Base-by-base conservation (phyloP, 495 filamentous ascomycete genomes). In the Penicillium argentinense region DNA sequence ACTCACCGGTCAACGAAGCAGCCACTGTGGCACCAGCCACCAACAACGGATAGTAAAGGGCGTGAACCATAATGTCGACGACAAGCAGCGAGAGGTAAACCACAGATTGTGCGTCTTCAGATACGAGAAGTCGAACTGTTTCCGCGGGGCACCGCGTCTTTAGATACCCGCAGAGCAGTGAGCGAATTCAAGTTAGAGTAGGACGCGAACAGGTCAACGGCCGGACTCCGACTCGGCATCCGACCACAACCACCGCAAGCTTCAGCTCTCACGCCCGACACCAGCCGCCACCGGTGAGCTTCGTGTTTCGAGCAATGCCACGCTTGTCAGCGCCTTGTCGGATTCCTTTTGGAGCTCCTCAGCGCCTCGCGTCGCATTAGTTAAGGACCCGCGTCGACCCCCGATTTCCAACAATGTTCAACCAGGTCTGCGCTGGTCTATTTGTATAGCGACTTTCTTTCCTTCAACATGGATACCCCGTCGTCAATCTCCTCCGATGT, bases 1-100 rank as follows among this genome's bases (percentile, higher is more conserved):
- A 43, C 41, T 43, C 18, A 33, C 41, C 41, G 12, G 28, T 29
- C 27, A 43, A 43, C 3, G 33, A 16, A 1, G 41, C 32, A 18
- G 27, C 28, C 8, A 29, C 26, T n/a, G 41, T 43, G 41, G 41
- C 41, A 23, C 41, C 22, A 1, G 28, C 28, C 41, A 43, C 41
- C 5, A 43, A 19, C 17, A 43, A 18, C 5, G 41, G 41, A 21
- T 43, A 22, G 16, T 43, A 43, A 5, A 43, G 28, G 22, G 18
- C 41, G 28, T 43, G 28, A 33, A n/a, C 26, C 41, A 43, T 43
- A 19, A 16, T 9, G 39, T 13, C 25, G 25, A 28, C 6, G 25
- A 28, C n/a, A n/a, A n/a, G n/a, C n/a, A n/a, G n/a, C n/a, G n/a
- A n/a, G n/a, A n/a, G n/a, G n/a, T n/a, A n/a, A n/a, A n/a, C n/a